Evolutionary conservation across 1,139 yeast species (phyloP).

Genomic region (Debaryomyces sp.): DNA sequence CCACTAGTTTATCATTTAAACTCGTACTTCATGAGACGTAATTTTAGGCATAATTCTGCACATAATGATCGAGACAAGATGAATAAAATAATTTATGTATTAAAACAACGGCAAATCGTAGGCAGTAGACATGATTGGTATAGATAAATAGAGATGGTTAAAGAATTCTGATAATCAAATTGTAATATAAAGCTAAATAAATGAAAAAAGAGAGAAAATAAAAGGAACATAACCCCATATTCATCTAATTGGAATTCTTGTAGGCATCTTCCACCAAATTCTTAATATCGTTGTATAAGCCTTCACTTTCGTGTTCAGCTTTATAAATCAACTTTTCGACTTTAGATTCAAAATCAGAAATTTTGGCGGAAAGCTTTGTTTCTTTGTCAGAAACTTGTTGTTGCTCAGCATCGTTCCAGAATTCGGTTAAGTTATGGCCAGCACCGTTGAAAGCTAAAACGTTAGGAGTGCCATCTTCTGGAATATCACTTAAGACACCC

Average conservation of each 20-base stretch:
- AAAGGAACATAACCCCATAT: background rate
- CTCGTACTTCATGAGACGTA: background rate
- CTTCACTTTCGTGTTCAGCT: slow-evolving; percentile 20
- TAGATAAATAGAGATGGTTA: background rate
- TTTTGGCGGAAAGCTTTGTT: slow-evolving; percentile 8
- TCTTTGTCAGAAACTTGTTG: slow-evolving; percentile 6
- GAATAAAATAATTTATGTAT: background rate
- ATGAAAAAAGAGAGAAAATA: background rate
- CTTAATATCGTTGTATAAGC: slow-evolving; percentile 20
- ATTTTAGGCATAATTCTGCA: slow-evolving; percentile 1
- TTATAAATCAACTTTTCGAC: slow-evolving; percentile 23
- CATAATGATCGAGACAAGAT: background rate
- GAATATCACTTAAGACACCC: slow-evolving; percentile 68
- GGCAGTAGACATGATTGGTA: background rate
- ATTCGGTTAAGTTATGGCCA: slow-evolving; percentile 73
- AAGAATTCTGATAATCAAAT: background rate
- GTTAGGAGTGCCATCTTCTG: slow-evolving; percentile 78
- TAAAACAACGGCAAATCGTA: background rate
- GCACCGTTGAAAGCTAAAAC: slow-evolving; percentile 91
- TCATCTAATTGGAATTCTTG: slow-evolving; percentile 10
- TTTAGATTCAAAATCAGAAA: slow-evolving; percentile 18
- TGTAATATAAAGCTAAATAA: background rate
- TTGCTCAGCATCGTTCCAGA: slow-evolving; percentile 53
- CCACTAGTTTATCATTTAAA: slow-evolving; percentile 4
- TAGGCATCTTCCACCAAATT: slow-evolving; percentile 25